These are phyloP conservation scores for Fusarium sambucinum DNA, from an alignment of 2,329 filamentous ascomycete genomes.

Conservation along the genomic window DNA sequence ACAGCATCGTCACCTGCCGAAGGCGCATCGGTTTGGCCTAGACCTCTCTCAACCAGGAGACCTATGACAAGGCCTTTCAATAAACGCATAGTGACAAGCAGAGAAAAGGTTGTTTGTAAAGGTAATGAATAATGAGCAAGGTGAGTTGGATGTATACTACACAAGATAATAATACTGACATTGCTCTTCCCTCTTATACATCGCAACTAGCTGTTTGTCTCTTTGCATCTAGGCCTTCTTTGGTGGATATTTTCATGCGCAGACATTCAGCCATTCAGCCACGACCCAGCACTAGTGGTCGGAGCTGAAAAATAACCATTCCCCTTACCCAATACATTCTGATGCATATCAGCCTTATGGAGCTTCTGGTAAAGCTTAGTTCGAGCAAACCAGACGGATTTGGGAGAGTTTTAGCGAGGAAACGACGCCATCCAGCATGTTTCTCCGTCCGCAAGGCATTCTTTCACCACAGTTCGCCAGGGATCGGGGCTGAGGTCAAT, in stretches of 20 bases:
- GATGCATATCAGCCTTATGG: slow-evolving; percentile 18
- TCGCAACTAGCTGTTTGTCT: background rate
- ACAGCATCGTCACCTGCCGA: background rate
- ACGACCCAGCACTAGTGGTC: background rate
- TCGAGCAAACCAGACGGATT: background rate
- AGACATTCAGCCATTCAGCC: background rate
- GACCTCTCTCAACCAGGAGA: background rate
- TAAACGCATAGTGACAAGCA: background rate
- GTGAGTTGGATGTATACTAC: background rate
- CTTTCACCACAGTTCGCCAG: rapidly evolving
- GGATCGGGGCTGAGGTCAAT: background rate
- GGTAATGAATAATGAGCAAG: no score
- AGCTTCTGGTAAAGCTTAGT: background rate
- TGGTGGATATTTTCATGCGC: background rate
- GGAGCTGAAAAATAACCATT: slow-evolving; percentile 14
- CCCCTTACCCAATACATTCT: background rate
- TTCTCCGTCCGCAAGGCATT: background rate
- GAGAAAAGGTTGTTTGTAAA: background rate
- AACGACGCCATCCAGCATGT: background rate
- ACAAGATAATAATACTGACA: background rate
- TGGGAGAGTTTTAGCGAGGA: slow-evolving; percentile 3
- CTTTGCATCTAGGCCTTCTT: background rate
- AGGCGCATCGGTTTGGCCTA: background rate
- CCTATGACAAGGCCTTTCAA: slow-evolving; percentile 11
- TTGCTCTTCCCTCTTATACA: background rate